Percentiles rank a stretch among this genome's conserved stretches.
phyloP scores from a whole-genome alignment of 2,329 filamentous ascomycete genomes.

The Bipolaris cookei region DNA sequence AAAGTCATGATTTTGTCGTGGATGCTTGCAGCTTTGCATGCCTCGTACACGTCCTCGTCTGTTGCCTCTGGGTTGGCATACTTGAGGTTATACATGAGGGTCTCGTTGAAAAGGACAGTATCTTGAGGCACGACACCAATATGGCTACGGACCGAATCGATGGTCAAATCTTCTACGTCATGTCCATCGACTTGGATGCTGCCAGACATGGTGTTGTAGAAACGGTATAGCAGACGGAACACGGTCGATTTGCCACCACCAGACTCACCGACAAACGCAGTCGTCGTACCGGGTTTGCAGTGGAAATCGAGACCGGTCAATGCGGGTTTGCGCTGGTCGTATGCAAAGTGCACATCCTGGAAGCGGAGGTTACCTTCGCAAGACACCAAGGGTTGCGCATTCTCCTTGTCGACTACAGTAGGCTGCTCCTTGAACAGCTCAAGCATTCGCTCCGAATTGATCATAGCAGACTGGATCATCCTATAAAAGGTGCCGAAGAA shows the following conservation, averaged over 20 bases:
- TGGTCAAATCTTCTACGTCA: slow-evolving; percentile 84
- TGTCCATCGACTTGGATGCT: slow-evolving; percentile 83
- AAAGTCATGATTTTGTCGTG: slow-evolving; percentile 91
- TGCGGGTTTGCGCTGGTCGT: slow-evolving; percentile 84
- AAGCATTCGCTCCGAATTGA: slow-evolving; percentile 92
- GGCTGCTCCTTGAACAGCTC: slow-evolving; percentile 97
- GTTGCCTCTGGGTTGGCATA: slow-evolving; percentile 84
- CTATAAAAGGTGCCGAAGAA: slow-evolving; percentile 93
- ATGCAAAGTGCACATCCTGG: slow-evolving; percentile 88
- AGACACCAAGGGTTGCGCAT: slow-evolving; percentile 65
- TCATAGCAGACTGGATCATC: slow-evolving; percentile 95
- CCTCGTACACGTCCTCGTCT: slow-evolving; percentile 80
- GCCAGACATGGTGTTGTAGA: slow-evolving; percentile 85
- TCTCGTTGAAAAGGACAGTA: slow-evolving; percentile 93
- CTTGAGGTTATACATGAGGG: slow-evolving; percentile 90
- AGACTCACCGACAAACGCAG: slow-evolving; percentile 93
- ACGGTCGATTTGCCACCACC: slow-evolving; percentile 97
- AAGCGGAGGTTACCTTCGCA: slow-evolving; percentile 86
- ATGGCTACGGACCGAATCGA: slow-evolving; percentile 87
- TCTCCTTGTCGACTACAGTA: slow-evolving; percentile 80
- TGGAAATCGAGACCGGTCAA: slow-evolving; percentile 83
- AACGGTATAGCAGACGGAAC: slow-evolving; percentile 93
- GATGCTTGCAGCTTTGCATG: slow-evolving; percentile 85
- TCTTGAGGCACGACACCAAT: slow-evolving; percentile 98
- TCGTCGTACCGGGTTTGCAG: slow-evolving; percentile 88